Evolutionary conservation across 345 rosid genomes (phyloP).

Genomic region (Cochlearia excelsa): DNA sequence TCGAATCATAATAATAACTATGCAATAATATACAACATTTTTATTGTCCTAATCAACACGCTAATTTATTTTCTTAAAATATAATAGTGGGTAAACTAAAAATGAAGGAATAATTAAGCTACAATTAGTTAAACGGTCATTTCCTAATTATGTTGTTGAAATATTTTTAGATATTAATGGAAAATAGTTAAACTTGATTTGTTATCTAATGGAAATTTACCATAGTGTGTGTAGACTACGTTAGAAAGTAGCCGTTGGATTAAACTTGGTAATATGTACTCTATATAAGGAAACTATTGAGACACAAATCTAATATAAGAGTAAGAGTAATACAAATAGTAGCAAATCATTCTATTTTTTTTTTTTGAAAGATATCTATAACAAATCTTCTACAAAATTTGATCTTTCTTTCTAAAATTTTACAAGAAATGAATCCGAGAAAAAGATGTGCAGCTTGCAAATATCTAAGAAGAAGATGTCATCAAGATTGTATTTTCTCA

Average conservation of each 20-base stretch:
- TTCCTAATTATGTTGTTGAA: conserved; percentile 7
- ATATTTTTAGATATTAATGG: conserved; percentile 1
- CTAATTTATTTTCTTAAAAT: too few species aligned
- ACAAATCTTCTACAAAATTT: conserved; percentile 12
- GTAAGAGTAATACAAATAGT: conserved; percentile 1
- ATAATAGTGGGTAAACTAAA: too few species aligned
- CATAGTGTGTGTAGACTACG: not conserved
- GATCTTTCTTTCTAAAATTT: not conserved
- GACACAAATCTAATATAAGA: not conserved
- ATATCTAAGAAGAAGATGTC: conserved; percentile 52
- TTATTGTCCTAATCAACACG: too few species aligned
- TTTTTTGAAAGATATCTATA: not conserved
- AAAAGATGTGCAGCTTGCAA: conserved; percentile 58
- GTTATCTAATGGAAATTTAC: conserved; percentile 6
- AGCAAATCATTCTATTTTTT: conserved; percentile 5
- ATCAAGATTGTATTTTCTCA: conserved; percentile 52
- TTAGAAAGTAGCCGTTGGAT: conserved; percentile 11
- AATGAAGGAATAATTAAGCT: too few species aligned
- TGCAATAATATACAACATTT: too few species aligned
- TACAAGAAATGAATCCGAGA: conserved; percentile 25
- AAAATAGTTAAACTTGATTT: conserved; percentile 16
- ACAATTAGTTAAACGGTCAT: not conserved
- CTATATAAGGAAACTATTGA: not conserved
- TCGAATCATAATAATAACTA: not conserved
- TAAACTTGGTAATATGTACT: not conserved